A percentile compares a stretch with the other conserved stretches of the same genome.
Conservation (phyloP, 2,329 filamentous ascomycete species). For the Penicillium digitatum region DNA sequence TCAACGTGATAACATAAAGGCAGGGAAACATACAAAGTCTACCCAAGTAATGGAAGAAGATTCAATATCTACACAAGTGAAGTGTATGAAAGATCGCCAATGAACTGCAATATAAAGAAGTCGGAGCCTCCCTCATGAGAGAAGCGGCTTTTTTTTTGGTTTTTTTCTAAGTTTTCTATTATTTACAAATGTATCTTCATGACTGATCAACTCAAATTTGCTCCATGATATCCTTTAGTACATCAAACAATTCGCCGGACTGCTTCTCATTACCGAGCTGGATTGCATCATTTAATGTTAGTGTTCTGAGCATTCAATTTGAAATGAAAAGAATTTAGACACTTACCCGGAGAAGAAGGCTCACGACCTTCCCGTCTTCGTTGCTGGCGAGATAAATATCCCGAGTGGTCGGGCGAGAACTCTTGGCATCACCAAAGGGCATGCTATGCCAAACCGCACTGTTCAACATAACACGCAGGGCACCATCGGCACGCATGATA, state of each 20-base stretch:
- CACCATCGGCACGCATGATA: constrained; percentile 87
- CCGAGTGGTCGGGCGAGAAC: constrained; percentile 61
- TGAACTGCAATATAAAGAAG: not conserved
- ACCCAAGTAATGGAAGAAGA: not conserved
- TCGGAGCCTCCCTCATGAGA: not conserved
- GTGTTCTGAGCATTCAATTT: not conserved
- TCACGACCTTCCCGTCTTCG: constrained; percentile 51
- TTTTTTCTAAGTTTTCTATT: not conserved
- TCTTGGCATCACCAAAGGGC: constrained; percentile 65
- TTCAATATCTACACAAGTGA: not conserved
- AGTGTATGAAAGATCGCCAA: not conserved
- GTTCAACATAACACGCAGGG: constrained; percentile 81
- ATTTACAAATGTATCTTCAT: not conserved
- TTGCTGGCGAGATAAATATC: constrained; percentile 58
- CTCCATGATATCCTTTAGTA: not conserved
- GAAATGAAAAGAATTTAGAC: not conserved
- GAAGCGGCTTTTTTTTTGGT: not conserved
- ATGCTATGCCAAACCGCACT: constrained; percentile 73
- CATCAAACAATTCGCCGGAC: not conserved
- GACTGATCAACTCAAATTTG: not conserved
- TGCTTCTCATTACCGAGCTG: not conserved
- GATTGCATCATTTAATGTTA: not conserved
- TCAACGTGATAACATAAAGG: too few relatives aligned
- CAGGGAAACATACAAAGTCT: not conserved
- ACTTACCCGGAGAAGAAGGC: constrained; percentile 56